Percentiles rank a stretch among this genome's conserved stretches.
phyloP scores from a whole-genome alignment of 139 green algal genomes.

The Coelastrella sp. region DNA sequence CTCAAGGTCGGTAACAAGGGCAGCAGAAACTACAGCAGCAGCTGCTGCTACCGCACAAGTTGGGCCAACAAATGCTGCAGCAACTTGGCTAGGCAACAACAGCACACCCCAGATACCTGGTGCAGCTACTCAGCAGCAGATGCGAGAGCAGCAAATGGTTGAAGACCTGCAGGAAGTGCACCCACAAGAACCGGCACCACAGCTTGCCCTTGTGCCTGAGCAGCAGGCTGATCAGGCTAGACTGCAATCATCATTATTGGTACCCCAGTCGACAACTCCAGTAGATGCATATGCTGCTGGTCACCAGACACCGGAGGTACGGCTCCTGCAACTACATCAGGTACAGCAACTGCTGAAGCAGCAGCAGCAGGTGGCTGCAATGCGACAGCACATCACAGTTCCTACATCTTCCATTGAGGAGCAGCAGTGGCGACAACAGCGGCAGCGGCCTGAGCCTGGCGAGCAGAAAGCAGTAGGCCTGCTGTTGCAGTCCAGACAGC shows the following conservation, averaged over 20 bases:
- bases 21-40: conserved; percentile 1
- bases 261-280: neutral
- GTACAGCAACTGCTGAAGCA: neutral
- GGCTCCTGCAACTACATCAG: neutral
- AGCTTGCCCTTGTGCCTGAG: too few relatives aligned
- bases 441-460: neutral
- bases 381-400: too few relatives aligned
- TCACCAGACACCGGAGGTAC: neutral
- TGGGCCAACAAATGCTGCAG: too few relatives aligned
- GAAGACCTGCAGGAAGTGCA: too few relatives aligned
- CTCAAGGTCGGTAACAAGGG: neutral
- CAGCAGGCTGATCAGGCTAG: too few relatives aligned
- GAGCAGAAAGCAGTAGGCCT: too few relatives aligned
- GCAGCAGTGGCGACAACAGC: conserved; percentile 8
- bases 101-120: too few relatives aligned
- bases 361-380: neutral
- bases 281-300: neutral
- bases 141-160: neutral
- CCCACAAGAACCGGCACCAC: too few relatives aligned
- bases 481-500: too few relatives aligned
- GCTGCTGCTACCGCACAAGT: neutral
- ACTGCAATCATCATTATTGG: too few relatives aligned
- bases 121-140: neutral
- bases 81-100: too few relatives aligned
- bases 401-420: neutral